These are phyloP conservation scores for Coniosporium apollinis DNA, from an alignment of 495 filamentous ascomycete genomes.

Conservation along the genomic window DNA sequence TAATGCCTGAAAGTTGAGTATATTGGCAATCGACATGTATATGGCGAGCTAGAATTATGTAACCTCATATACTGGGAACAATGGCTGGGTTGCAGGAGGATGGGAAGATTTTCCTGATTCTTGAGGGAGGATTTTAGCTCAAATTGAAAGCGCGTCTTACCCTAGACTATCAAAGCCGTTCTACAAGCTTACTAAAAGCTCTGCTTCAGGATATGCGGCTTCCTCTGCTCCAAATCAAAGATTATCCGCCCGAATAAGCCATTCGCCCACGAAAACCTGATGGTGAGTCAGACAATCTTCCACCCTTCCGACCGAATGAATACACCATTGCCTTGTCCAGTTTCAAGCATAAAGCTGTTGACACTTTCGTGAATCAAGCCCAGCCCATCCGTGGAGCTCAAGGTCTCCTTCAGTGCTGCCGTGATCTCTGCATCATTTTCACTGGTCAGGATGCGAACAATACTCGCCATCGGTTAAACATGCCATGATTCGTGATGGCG, in stretches of 20 bases:
- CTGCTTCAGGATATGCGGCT: conserved; percentile 27
- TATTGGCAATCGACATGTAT: too few relatives aligned
- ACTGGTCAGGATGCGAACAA: conserved; percentile 40
- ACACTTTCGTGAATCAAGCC: conserved; percentile 48
- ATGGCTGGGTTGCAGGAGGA: too few relatives aligned
- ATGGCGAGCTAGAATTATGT: too few relatives aligned
- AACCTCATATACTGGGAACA: too few relatives aligned
- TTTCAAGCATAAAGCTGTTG: conserved; percentile 30
- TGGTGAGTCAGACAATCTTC: neutral
- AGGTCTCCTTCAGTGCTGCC: conserved; percentile 27
- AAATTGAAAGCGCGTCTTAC: too few relatives aligned
- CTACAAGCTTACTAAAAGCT: conserved; percentile 30
- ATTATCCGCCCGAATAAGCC: conserved; percentile 52
- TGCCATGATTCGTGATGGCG: conserved; percentile 36
- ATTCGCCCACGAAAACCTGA: conserved; percentile 52
- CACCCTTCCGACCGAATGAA: neutral
- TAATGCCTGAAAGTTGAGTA: too few relatives aligned
- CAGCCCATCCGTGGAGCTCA: conserved; percentile 36
- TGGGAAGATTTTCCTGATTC: too few relatives aligned
- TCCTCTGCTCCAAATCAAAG: conserved; percentile 34
- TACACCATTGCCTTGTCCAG: conserved; percentile 46
- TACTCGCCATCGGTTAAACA: conserved; percentile 35
- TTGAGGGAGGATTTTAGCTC: too few relatives aligned
- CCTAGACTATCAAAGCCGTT: too few relatives aligned
- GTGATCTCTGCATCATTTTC: conserved; percentile 35